phyloP scores from a whole-genome alignment of 345 rosid species.

The Hibiscus mutabilis region DNA sequence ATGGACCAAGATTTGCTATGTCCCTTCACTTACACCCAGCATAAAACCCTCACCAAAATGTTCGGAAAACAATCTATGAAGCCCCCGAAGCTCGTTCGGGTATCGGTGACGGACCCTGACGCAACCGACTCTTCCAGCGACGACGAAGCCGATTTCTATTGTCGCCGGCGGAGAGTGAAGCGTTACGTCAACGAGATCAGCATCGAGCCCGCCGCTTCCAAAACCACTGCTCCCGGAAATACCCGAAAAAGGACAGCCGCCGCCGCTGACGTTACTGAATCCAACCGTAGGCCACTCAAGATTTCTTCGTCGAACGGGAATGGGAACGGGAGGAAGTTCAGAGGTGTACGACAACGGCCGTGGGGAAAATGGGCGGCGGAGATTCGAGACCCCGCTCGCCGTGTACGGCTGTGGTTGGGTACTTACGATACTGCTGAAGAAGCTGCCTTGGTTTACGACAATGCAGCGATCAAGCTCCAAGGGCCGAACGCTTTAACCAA shows the following conservation, averaged over 20 bases:
- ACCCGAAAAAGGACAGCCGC: conserved; percentile 30
- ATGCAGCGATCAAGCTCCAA: conserved; percentile 79
- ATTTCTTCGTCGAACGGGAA: background rate
- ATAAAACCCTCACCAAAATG: conserved; percentile 43
- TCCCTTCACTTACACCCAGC: conserved; percentile 65
- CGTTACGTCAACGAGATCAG: conserved; percentile 64
- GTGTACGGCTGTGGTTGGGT: conserved; percentile 85
- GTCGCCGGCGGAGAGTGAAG: conserved; percentile 55
- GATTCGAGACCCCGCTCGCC: conserved; percentile 82
- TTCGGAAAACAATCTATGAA: conserved; percentile 25
- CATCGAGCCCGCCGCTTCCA: conserved; percentile 36
- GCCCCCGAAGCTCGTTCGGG: conserved; percentile 36
- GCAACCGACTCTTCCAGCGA: conserved; percentile 98
- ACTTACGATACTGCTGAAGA: conserved; percentile 89
- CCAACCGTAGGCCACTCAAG: conserved; percentile 21
- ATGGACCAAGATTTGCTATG: conserved; percentile 42
- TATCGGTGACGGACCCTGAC: conserved; percentile 57
- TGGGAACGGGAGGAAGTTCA: conserved; percentile 42
- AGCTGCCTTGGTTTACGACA: conserved; percentile 89
- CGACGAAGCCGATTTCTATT: conserved; percentile 32
- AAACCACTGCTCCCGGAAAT: background rate
- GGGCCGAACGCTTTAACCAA: conserved; percentile 86
- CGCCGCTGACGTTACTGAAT: conserved; percentile 1
- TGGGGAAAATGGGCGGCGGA: conserved; percentile 99
- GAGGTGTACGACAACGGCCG: conserved; percentile 87